Base-by-base conservation (phyloP, 768 basidiomycete species). In the Suillus ampliporus region DNA sequence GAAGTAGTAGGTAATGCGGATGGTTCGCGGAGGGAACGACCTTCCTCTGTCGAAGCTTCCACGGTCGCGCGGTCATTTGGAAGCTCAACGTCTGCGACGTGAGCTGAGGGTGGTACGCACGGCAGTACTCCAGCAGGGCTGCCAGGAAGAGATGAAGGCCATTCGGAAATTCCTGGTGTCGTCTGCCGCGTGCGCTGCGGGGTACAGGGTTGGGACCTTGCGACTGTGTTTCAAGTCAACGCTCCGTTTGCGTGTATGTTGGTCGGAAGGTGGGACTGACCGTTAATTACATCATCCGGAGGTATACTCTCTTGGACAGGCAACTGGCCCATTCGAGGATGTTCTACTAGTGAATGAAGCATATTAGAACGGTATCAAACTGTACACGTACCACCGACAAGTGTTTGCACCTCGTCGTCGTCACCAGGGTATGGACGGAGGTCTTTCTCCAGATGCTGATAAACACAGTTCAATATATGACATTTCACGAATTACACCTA, bases 131-230 rank as follows among this genome's bases (percentile, higher is more conserved):
- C 34, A 50, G 54, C 17, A 4, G 68, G 61, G 58, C 66, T 75
- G 8, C 70, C 68, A 21, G 64, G 65, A 11, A 61, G 54, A 11
- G 75, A 75, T 38, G 51, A 59, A 10, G 75, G 72, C 74, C 74
- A 75, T 31, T 74, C 60, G n/a, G 75, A 65, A 19, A 40, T 28
- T 38, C 54, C 11, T 17, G 59, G 59, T n/a, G 74, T 76, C 6
- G 74, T 75, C 35, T 67, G 72, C 65, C 63, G 61, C n/a, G 63
- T 66, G 38, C 58, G 65, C 17, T 47, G 35, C 38, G 38, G 35
- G 31, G 61, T 35, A 62, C n/a, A 5, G 44, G 34, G 8, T 58
- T 58, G 52, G 10, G 53, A 34, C n/a, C 37, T 34, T 40, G 21
- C 40, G 4, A 11, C 19, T 19, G 23, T 53, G 40, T 48, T 37